phyloP scores from a whole-genome alignment of 768 basidiomycete species.

The Mycena olivaceomarginata region DNA sequence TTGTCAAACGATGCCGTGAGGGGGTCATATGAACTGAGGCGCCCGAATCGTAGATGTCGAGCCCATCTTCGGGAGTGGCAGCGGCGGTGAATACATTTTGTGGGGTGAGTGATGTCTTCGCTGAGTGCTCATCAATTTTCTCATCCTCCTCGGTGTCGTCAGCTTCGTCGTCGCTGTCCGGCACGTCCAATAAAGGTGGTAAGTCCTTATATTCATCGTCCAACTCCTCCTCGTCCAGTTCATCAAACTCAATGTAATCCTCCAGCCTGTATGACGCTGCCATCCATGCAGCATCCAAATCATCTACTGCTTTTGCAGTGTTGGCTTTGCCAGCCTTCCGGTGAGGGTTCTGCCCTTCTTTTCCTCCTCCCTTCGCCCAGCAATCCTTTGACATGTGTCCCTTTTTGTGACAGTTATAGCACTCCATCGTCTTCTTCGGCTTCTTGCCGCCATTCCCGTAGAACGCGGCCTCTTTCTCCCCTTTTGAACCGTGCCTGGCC shows the following conservation, averaged over 20 bases:
- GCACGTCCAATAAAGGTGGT: not conserved
- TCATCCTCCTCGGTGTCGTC: not conserved
- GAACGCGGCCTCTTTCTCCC: not conserved
- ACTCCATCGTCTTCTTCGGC: not conserved
- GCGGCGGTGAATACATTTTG: not conserved
- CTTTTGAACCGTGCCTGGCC: not conserved
- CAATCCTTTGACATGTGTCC: not conserved
- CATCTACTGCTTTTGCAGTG: not conserved
- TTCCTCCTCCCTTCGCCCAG: not conserved
- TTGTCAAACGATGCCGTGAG: not conserved
- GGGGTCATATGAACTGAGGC: too few species aligned
- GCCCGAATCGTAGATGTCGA: too few species aligned
- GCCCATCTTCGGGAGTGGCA: too few species aligned
- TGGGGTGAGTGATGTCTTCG: not conserved
- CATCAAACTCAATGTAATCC: not conserved
- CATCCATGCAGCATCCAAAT: conserved; percentile 1
- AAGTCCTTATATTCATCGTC: not conserved
- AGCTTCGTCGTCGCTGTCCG: not conserved
- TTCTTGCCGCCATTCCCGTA: not conserved
- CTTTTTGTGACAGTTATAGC: conserved; percentile 12
- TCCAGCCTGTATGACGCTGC: too few species aligned
- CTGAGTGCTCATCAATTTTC: not conserved
- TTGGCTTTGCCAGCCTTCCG: not conserved
- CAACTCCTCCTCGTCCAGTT: not conserved
- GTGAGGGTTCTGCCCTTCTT: not conserved